Conservation (phyloP, 2,329 filamentous ascomycete genomes). For the Apiospora kogelbergensis region DNA sequence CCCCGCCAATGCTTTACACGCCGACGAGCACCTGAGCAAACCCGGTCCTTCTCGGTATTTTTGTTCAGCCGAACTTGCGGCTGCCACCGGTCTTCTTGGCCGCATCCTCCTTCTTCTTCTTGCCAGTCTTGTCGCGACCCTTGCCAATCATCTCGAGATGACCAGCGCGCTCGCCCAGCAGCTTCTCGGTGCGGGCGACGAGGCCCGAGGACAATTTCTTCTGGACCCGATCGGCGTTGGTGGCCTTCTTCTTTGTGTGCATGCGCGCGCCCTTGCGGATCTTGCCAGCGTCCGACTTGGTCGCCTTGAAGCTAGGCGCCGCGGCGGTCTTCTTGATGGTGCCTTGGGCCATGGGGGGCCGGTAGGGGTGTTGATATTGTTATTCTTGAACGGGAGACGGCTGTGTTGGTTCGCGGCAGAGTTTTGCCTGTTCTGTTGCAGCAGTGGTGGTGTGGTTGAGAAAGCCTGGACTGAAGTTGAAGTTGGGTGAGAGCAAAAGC, state of each 20-base stretch:
- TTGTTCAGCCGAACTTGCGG: conserved; percentile 24
- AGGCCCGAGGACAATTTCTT: conserved; percentile 57
- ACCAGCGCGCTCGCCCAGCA: conserved; percentile 59
- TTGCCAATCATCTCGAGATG: conserved; percentile 61
- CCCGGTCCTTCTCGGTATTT: not conserved
- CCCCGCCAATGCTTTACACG: not conserved
- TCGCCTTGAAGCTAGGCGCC: conserved; percentile 35
- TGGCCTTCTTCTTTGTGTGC: conserved; percentile 26
- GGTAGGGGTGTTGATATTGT: not conserved
- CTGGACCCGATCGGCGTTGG: conserved; percentile 50
- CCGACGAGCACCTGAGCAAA: too few species aligned
- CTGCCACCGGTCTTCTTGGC: conserved; percentile 22
- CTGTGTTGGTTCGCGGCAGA: not conserved
- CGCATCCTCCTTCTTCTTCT: conserved; percentile 28
- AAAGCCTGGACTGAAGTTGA: not conserved
- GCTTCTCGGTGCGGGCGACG: conserved; percentile 53
- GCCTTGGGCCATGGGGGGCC: conserved; percentile 53
- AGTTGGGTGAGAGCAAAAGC: not conserved
- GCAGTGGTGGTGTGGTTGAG: not conserved
- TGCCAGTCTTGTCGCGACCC: conserved; percentile 42
- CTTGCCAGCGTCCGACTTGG: conserved; percentile 42
- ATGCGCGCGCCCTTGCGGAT: conserved; percentile 36
- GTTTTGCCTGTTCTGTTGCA: not conserved
- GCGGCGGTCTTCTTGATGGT: conserved; percentile 47
- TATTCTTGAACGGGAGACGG: not conserved